phyloP scores from a whole-genome alignment of 73 alveolate genomes.

The Stentor roeselii region DNA sequence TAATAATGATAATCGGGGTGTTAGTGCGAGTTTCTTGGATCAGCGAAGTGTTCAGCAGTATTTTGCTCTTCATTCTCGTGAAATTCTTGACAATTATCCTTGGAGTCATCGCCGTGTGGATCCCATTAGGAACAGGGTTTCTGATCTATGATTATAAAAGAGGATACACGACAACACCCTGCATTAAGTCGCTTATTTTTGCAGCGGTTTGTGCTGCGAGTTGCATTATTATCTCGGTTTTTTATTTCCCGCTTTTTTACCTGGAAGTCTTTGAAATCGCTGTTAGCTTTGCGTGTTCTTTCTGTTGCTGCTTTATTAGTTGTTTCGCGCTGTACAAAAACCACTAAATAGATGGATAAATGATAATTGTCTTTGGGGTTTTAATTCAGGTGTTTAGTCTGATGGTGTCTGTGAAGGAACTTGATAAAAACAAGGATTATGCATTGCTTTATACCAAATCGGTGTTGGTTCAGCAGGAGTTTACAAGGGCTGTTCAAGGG shows the following conservation, averaged over 20 bases:
- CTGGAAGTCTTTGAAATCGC: neutral
- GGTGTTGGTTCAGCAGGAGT: neutral
- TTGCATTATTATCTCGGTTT: too few species aligned
- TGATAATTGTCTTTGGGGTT: too few species aligned
- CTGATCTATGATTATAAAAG: neutral
- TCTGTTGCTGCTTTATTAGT: too few species aligned
- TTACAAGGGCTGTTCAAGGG: too few species aligned
- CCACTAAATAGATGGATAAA: too few species aligned
- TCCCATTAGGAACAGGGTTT: neutral
- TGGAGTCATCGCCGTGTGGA: neutral
- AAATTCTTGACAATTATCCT: neutral
- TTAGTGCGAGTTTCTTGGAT: neutral
- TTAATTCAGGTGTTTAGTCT: too few species aligned
- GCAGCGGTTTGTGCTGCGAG: neutral
- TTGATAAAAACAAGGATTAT: neutral
- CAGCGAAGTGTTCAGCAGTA: neutral
- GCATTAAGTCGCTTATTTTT: neutral
- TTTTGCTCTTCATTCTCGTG: neutral
- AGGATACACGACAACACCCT: neutral
- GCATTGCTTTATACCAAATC: neutral
- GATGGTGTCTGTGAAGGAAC: neutral
- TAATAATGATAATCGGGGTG: neutral
- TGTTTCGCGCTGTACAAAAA: too few species aligned
- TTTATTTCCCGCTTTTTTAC: neutral
- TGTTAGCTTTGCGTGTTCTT: too few species aligned